A percentile compares a stretch with the other conserved stretches of the same genome.
These are phyloP conservation scores for Myriosclerotinia duriaeana DNA, from an alignment of 2,329 filamentous ascomycete species.

Conservation along the genomic window DNA sequence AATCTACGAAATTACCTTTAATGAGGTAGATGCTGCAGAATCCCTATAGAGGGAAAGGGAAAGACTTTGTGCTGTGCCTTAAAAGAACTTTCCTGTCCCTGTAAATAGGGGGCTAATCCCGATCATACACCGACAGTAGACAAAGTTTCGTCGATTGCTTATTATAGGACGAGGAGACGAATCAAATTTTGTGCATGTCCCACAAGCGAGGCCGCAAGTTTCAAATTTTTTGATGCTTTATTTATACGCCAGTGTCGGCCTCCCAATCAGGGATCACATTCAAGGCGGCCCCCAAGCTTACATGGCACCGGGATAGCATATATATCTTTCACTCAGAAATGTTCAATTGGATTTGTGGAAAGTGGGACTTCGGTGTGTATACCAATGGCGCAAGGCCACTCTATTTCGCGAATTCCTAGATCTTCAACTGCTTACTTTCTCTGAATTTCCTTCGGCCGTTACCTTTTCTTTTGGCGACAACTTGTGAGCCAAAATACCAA, in stretches of 20 bases:
- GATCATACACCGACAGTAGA: no score
- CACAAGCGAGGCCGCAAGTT: no score
- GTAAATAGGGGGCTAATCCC: neutral
- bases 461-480: neutral
- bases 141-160: neutral
- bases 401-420: neutral
- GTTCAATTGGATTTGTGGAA: no score
- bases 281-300: neutral
- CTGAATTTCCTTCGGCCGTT: neutral
- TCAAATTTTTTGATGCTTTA: no score
- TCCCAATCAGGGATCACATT: no score
- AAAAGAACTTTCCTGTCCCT: no score
- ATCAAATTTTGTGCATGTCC: neutral
- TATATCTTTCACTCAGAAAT: neutral
- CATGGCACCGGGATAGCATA: neutral
- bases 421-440: no score
- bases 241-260: no score
- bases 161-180: neutral
- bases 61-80: neutral
- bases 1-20: neutral
- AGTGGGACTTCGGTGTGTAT: neutral
- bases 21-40: neutral
- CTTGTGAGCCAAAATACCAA: neutral
- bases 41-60: no score
- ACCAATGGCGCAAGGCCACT: neutral